Base-by-base conservation (phyloP, 176 grass and related monocot genomes). In the Musa schizocarpa region DNA sequence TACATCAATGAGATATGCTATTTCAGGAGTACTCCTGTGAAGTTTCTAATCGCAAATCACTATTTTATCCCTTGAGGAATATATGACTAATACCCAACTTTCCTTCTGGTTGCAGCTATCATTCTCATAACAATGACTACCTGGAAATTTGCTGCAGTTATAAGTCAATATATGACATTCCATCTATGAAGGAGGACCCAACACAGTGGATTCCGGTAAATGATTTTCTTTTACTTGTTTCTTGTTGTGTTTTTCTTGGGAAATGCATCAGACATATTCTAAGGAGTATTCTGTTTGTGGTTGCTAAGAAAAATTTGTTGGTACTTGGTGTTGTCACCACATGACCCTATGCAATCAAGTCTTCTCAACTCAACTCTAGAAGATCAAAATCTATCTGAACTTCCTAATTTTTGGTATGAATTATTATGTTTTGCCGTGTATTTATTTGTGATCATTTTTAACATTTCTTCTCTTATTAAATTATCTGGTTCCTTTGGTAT, bases 251-350 rank as follows among this genome's bases (percentile, higher is more conserved):
- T 58, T 20, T 53, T 50, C 61, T 76, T 79, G 63, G 21, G 7
- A 13, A 24, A 50, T 68, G 55, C 14, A 76, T 16, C 5, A 64
- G 43, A 51, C 16, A 49, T 78, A 72, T 50, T 78, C 54, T 43
- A 25, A 58, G 20, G 5, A 53, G 29, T 43, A n/a, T 54, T 82
- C 56, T 50, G 16, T 48, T 76, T 83, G 2, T 85, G 93, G 94
- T 82, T 98, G 52, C 84, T 98, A 78, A 89, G 94, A 73, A 98
- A 93, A 77, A 98, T 98, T 59, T 98, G 94, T 63, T 98, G 94
- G 94, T 93, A 91, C 62, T 57, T 98, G 50, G 90, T 93, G 20
- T 54, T 98, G 19, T 52, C 94, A 51, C 94, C 94, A 26, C 88
- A 93, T 78, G 90, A 91, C 69, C 90, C 94, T 0, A 89, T 98